Conservation (phyloP, 2,329 filamentous ascomycete genomes). For the Talaromyces sp. region DNA sequence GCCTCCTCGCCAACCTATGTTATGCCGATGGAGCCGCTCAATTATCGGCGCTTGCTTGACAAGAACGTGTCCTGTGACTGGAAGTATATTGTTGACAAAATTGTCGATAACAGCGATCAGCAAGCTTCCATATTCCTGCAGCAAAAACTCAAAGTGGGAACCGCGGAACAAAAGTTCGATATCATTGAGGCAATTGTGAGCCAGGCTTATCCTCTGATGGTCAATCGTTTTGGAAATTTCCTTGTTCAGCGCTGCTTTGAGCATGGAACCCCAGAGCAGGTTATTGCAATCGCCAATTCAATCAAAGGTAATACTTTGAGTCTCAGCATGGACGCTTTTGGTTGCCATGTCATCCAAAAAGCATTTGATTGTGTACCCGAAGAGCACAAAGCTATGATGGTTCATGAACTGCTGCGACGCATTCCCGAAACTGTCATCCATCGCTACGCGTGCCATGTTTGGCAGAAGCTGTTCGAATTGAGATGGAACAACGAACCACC, state of each 20-base stretch:
- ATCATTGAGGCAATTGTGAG: slow-evolving; percentile 95
- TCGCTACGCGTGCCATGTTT: slow-evolving; percentile 97
- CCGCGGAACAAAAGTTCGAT: slow-evolving; percentile 90
- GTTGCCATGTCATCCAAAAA: slow-evolving; percentile 97
- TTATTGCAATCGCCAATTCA: slow-evolving; percentile 88
- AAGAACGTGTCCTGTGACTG: slow-evolving; percentile 97
- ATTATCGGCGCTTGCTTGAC: slow-evolving; percentile 92
- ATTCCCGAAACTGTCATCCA: slow-evolving; percentile 98
- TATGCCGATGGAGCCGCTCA: slow-evolving; percentile 83
- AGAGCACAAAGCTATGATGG: slow-evolving; percentile 97
- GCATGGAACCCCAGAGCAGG: slow-evolving; percentile 90
- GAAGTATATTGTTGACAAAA: slow-evolving; percentile 99
- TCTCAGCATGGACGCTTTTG: slow-evolving; percentile 97
- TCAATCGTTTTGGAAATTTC: slow-evolving; percentile 98
- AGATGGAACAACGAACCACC: slow-evolving; percentile 92
- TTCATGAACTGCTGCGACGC: slow-evolving; percentile 89
- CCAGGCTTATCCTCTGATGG: slow-evolving; percentile 92
- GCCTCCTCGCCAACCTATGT: slow-evolving; percentile 72
- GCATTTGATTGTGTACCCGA: slow-evolving; percentile 97
- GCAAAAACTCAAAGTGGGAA: slow-evolving; percentile 97
- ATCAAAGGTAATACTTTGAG: slow-evolving; percentile 92
- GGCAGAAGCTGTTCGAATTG: slow-evolving; percentile 98
- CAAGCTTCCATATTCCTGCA: slow-evolving; percentile 98
- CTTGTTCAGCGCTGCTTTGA: slow-evolving; percentile 98
- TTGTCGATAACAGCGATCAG: slow-evolving; percentile 98